Base-by-base conservation (phyloP, 2,329 filamentous ascomycete species). In the Cercospora sp. region DNA sequence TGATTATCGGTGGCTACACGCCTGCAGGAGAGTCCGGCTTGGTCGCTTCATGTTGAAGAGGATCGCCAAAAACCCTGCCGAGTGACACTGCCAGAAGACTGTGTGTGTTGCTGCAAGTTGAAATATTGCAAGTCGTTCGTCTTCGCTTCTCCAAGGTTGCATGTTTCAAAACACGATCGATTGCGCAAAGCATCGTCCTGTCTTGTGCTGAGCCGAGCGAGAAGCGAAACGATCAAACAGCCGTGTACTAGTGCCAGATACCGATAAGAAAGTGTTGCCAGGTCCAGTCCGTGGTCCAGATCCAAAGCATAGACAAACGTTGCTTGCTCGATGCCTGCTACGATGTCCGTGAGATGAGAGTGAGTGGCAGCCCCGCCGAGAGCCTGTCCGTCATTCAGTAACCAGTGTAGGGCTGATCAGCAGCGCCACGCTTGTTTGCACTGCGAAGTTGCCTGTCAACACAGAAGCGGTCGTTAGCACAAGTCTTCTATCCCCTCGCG, bases 401-500 rank as follows among this genome's bases (percentile, higher is more conserved):
- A 77, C 79, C 79, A 74, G 79, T 79, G 77, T 81, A 79, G 75
- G 81, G 81, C 77, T 83, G 81, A 76, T 83, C 82, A 72, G 78
- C 79, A 74, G 77, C 79, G 75, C 81, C 81, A 78, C 82, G 82
- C 79, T 84, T 84, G 74, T 82, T 82, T 31, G 67, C 63, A 69
- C 82, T 83, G 77, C 83, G 81, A 78, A 84, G 81, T 80, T 83
- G 81, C 82, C 83, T 84, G 79, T 77, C 75, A 73, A 73, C 72
- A 26, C 30, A 59, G 48, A 76, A 78, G 74, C 26, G 51, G 20
- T 77, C 72, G 78, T 84, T 81, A 83, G 82, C 80, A 79, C 79
- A 77, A 75, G 73, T 77, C 72, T 81, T 78, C 80, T 77, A 84
- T 83, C 85, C 91, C 88, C 85, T 81, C 84, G 86, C 86, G 89